Evolutionary conservation across 2,329 filamentous ascomycete species (phyloP).

Genomic region (Ceratocystis albifundus): DNA sequence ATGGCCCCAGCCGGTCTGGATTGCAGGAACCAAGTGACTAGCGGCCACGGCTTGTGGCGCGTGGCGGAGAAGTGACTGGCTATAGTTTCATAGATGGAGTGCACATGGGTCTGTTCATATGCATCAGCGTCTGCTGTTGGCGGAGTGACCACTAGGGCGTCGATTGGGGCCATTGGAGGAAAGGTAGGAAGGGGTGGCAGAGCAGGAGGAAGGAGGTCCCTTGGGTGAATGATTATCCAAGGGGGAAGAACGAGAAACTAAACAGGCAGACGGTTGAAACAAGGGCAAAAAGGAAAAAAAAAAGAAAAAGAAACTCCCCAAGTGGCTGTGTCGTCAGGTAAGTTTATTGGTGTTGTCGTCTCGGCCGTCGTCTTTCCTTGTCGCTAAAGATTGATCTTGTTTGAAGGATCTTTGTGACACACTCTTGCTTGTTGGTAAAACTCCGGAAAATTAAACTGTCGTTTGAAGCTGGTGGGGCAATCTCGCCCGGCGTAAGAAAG

Average conservation of each 20-base stretch:
- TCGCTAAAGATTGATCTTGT: neutral
- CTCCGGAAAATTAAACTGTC: neutral
- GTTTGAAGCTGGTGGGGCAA: conserved; percentile 7
- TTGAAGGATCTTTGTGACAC: conserved; percentile 3
- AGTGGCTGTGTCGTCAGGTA: neutral
- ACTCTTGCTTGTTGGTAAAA: neutral
- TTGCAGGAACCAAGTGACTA: conserved; percentile 67
- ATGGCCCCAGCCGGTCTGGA: conserved; percentile 56
- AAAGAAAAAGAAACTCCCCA: too few species aligned
- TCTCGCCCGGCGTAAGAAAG: neutral
- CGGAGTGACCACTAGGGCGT: neutral
- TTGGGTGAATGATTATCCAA: neutral
- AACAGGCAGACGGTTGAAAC: neutral
- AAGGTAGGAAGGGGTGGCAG: neutral
- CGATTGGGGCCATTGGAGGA: neutral
- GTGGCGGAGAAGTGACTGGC: conserved; percentile 75
- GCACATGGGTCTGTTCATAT: conserved; percentile 82
- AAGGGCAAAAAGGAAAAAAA: too few species aligned
- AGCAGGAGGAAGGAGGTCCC: neutral
- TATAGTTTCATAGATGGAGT: conserved; percentile 81
- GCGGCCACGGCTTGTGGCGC: conserved; percentile 78
- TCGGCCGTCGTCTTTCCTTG: neutral
- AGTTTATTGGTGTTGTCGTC: neutral
- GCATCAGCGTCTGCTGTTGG: conserved; percentile 29
- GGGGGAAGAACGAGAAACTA: neutral